Evolutionary conservation across 495 filamentous ascomycete genomes (phyloP).

Genomic region (Corynascus novoguineensis): DNA sequence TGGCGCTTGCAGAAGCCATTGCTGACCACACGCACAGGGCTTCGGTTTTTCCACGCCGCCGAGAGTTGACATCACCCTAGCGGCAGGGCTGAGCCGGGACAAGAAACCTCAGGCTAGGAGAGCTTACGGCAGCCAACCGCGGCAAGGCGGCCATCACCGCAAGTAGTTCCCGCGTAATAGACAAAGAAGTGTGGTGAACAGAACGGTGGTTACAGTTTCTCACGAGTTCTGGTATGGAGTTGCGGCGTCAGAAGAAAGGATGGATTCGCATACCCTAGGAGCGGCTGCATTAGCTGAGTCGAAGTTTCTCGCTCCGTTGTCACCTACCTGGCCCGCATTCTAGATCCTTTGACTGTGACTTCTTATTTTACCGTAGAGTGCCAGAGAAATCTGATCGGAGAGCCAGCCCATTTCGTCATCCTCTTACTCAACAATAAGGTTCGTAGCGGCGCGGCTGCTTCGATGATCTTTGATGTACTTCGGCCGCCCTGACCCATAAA

Average conservation of each 20-base stretch:
- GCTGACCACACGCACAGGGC: slow-evolving; percentile 36
- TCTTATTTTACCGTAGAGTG: too few relatives aligned
- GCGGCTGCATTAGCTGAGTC: slow-evolving; percentile 2
- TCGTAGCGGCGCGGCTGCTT: too few relatives aligned
- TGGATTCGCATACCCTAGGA: slow-evolving; percentile 6
- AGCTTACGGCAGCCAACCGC: slow-evolving; percentile 66
- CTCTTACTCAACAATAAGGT: too few relatives aligned
- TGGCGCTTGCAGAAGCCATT: not conserved
- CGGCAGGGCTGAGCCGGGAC: slow-evolving; percentile 78
- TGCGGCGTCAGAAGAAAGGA: slow-evolving; percentile 9
- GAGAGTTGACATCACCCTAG: slow-evolving; percentile 80
- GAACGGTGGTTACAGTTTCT: slow-evolving; percentile 4
- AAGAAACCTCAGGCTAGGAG: slow-evolving; percentile 76
- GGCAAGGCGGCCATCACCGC: slow-evolving; percentile 26
- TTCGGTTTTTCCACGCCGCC: slow-evolving; percentile 91
- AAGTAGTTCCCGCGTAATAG: not conserved
- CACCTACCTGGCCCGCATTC: not conserved
- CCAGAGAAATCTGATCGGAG: too few relatives aligned
- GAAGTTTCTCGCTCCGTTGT: not conserved
- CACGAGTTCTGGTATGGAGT: slow-evolving; percentile 7
- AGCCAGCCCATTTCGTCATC: too few relatives aligned
- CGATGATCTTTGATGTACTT: too few relatives aligned
- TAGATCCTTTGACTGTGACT: too few relatives aligned
- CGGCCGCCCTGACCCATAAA: too few relatives aligned
- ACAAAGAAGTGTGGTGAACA: not conserved